A percentile compares a stretch with the other conserved stretches of the same genome.
Evolutionary conservation across 192 early-diverging fungal genomes (phyloP).

Genomic region (Linnemannia hyalina): DNA sequence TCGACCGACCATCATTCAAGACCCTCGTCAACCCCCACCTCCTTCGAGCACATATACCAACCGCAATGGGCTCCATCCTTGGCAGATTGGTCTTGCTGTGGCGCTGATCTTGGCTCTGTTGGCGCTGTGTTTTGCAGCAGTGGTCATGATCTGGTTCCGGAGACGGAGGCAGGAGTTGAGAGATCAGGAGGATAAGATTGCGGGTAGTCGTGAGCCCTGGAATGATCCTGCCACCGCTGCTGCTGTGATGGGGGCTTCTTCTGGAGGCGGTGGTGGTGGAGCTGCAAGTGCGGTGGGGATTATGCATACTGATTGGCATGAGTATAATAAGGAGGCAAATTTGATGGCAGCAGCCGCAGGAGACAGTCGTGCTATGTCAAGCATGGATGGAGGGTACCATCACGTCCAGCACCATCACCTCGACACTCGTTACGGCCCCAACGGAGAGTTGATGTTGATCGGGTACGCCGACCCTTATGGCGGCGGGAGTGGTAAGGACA

Average conservation of each 20-base stretch:
- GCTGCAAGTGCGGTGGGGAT: background rate
- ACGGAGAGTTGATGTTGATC: slow-evolving; percentile 2
- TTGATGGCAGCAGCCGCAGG: background rate
- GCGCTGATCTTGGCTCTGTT: slow-evolving; percentile 11
- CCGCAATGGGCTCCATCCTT: background rate
- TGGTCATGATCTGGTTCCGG: slow-evolving; percentile 15
- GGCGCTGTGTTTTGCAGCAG: background rate
- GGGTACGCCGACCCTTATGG: background rate
- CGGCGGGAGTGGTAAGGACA: background rate
- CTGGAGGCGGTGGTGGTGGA: background rate
- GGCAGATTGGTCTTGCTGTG: slow-evolving; percentile 30
- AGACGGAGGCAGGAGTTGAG: background rate
- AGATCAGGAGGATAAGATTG: background rate
- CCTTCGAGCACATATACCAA: background rate
- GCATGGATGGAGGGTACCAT: background rate
- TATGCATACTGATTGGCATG: slow-evolving; percentile 21
- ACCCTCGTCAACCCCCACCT: slow-evolving; percentile 24
- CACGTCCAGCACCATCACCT: background rate
- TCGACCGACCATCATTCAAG: slow-evolving; percentile 29
- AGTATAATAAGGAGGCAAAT: slow-evolving; percentile 7
- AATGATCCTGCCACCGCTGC: background rate
- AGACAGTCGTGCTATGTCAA: background rate
- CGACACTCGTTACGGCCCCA: background rate
- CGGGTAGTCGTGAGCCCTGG: slow-evolving; percentile 12
- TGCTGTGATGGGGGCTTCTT: slow-evolving; percentile 2